Base-by-base conservation (phyloP, 2,329 filamentous ascomycete genomes). In the Xylariales sp. region DNA sequence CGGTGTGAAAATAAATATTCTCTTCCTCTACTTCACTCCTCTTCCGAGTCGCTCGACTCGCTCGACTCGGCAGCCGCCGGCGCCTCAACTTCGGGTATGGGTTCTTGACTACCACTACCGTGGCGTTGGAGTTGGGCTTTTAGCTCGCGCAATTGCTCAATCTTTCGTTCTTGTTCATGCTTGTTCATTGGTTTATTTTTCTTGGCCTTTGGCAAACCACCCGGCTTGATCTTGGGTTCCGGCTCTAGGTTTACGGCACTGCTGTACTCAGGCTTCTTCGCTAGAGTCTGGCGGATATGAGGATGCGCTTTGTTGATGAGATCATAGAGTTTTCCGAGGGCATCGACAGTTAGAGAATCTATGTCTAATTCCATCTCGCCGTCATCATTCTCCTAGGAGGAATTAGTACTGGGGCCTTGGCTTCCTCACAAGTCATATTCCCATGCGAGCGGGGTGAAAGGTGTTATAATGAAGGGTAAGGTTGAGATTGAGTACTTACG, bases 101-200 rank as follows among this genome's bases (percentile, higher is more conserved):
- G 75, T 14, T 77, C 75, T 68, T 77, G 75, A 65, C 75, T 86
- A 70, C 84, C 79, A 75, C 84, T 82, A 68, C 83, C 78, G 71
- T 81, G 79, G 3, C 83, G 80, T 65, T 80, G 78, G 66, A 83
- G 84, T 64, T 83, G 79, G n/a, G 83, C 83, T 72, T 90, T 83
- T 70, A 89, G 85, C 76, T 87, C 85, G 71, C 87, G 85, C 30
- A 92, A 83, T 76, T 88, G 83, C 71, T 86, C 83, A 74, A 93
- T 90, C 71, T 87, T 89, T 49, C 86, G 84, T 75, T 91, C 89
- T 79, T 93, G 90, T 79, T 92, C 90, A 41, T 83, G 81, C 80
- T 91, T 91, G 79, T 88, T 90, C 90, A 93, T 93, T 1, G 90
- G 90, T 83, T 92, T 92, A 79, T 92, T 91, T 84, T 91, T 91